These are phyloP conservation scores for Saururus chinensis DNA, from an alignment of 164 flowering plant species.

Conservation along the genomic window DNA sequence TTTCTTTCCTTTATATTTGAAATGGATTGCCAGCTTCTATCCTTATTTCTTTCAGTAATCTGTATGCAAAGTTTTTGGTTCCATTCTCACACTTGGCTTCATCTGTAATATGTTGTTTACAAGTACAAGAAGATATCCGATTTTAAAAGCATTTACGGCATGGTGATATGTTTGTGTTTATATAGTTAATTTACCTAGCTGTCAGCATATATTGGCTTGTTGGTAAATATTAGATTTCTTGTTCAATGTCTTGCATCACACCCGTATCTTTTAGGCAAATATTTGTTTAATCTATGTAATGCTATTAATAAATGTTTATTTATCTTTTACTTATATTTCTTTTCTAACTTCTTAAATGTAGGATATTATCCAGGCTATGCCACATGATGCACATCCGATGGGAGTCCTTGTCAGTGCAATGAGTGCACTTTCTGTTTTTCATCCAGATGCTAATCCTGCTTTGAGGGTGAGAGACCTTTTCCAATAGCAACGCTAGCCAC, in stretches of 20 bases:
- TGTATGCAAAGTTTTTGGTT: background rate
- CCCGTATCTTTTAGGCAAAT: background rate
- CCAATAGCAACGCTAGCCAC: background rate
- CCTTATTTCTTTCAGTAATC: background rate
- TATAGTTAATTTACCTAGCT: too few species aligned
- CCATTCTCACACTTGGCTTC: background rate
- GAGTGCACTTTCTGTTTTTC: constrained; percentile 94
- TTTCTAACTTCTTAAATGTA: constrained; percentile 5
- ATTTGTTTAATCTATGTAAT: background rate
- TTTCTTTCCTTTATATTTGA: background rate
- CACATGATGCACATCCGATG: constrained; percentile 99
- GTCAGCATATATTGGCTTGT: too few species aligned
- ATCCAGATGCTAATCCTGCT: constrained; percentile 99
- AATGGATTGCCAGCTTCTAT: too few species aligned
- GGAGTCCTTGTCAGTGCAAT: constrained; percentile 92
- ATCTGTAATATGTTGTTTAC: too few species aligned
- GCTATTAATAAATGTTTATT: background rate
- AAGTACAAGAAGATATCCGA: too few species aligned
- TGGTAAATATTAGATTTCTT: background rate
- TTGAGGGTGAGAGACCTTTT: constrained; percentile 46
- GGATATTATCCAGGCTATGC: constrained; percentile 96
- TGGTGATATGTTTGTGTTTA: too few species aligned
- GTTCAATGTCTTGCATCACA: background rate
- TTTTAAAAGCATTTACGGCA: too few species aligned
- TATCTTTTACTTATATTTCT: background rate